phyloP scores from a whole-genome alignment of 176 grass and related monocot species.

The Cymbopogon citratus region DNA sequence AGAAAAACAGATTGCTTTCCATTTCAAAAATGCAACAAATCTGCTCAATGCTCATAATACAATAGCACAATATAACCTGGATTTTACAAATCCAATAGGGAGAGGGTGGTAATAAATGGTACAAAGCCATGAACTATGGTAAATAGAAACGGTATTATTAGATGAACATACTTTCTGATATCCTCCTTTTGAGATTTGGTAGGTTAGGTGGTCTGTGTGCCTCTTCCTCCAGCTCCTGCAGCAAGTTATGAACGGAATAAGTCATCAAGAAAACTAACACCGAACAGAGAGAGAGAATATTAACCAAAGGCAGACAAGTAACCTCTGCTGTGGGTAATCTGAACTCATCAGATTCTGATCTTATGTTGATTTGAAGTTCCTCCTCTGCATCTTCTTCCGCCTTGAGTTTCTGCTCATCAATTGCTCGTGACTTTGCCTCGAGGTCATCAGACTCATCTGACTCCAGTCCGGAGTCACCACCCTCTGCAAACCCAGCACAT shows the following conservation, averaged over 20 bases:
- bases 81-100: neutral
- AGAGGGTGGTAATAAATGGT: neutral
- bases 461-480: constrained; percentile 47
- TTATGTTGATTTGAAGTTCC: constrained; percentile 78
- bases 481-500: constrained; percentile 26
- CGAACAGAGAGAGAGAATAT: neutral
- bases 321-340: constrained; percentile 84
- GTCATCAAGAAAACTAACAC: neutral
- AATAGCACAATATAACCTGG: neutral
- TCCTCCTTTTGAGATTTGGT: constrained; percentile 77
- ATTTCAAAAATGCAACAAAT: neutral
- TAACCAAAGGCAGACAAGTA: neutral
- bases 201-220: constrained; percentile 66
- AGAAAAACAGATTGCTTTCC: neutral
- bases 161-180: constrained; percentile 76
- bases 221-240: constrained; percentile 83
- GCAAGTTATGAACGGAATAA: constrained; percentile 1
- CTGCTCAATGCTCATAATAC: neutral
- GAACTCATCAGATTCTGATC: constrained; percentile 82
- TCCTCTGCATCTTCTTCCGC: constrained; percentile 57
- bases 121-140: neutral
- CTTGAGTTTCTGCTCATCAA: constrained; percentile 53
- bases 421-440: constrained; percentile 59
- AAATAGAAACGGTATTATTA: constrained; percentile 4
- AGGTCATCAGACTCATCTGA: constrained; percentile 75